Evolutionary conservation across 208 protist species (phyloP), one percentile per base, ranked within the genome.

Genomic region (Acanthamoeba healyi): DNA sequence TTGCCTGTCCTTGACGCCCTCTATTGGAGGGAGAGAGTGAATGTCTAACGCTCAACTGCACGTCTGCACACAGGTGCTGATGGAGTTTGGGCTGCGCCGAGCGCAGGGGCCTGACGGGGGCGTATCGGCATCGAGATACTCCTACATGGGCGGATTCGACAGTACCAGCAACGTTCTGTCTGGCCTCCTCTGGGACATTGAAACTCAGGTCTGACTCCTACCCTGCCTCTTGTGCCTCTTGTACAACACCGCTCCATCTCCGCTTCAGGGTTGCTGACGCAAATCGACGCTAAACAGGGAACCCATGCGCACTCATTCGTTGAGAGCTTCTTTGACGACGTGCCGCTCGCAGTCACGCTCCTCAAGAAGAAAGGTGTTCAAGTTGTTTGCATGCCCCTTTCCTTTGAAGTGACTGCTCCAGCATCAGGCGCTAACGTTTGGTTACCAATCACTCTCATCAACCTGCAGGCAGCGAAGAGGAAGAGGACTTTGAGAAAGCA

Each of bases 61-160:
- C n/a, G n/a, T n/a, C n/a, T n/a, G n/a, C n/a, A n/a, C n/a, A n/a
- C n/a, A 86, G 77, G 26, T 15, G 38, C 29, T 91, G 46, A 63
- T 91, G 84, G 98, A 99, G 94, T 99, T 99, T 95, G 98, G 98
- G 42, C 92, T 98, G 12, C 87, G 98, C n/a, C 74, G 98, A 22
- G 98, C 98, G 5, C 98, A 98, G 81, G 98, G 98, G 2, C 96
- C 97, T 0, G 97, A 99, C 94, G 98, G 98, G 3, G 98, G 93
- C n/a, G 94, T 99, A 79, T 97, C 96, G 12, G 98, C 98, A 2
- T 98, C 98, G 0, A 70, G 97, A 19, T 99, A 99, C 70, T 17
- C 96, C 46, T 96, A 98, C 88, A 96, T 99, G 29, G 98, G 98
- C 49, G 98, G 98, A 29, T 98, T 98, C 74, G 94, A 98, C 87